phyloP scores from a whole-genome alignment of 257 asterid genomes.

The Thymus mandschuricus region DNA sequence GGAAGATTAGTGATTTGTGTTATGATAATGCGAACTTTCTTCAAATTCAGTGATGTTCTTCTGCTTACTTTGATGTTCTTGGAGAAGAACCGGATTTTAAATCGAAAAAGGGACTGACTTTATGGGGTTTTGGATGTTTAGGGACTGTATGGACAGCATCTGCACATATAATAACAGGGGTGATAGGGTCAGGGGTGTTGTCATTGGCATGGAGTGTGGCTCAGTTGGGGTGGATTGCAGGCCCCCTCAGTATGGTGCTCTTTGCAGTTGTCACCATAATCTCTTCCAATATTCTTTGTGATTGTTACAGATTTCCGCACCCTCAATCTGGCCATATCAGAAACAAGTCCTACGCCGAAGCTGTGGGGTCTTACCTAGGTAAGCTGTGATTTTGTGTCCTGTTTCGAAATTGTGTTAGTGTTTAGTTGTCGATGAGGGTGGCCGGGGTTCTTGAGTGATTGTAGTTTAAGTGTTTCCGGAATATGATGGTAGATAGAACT shows the following conservation, averaged over 20 bases:
- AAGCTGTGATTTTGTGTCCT: background rate
- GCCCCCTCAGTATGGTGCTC: constrained; percentile 45
- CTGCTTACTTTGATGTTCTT: constrained; percentile 3
- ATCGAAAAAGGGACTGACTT: background rate
- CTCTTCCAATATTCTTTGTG: constrained; percentile 57
- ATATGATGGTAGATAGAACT: background rate
- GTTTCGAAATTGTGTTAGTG: background rate
- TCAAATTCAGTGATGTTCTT: background rate
- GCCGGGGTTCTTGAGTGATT: background rate
- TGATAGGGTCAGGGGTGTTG: constrained; percentile 66
- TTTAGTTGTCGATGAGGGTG: constrained; percentile 1
- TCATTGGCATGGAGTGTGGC: constrained; percentile 70
- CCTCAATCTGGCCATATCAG: constrained; percentile 57
- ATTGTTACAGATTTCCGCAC: constrained; percentile 58
- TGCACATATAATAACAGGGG: constrained; percentile 65
- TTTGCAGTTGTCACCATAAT: constrained; percentile 47
- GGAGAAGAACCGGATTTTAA: constrained; percentile 9
- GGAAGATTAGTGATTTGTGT: background rate
- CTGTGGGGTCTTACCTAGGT: constrained; percentile 60
- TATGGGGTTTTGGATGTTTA: constrained; percentile 30
- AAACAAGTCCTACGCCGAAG: constrained; percentile 56
- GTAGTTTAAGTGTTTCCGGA: background rate
- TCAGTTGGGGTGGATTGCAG: constrained; percentile 68
- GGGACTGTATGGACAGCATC: constrained; percentile 60
- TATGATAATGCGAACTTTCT: background rate